Base-by-base conservation (phyloP, 1,139 yeast species). In the Protomyces arabidopsidicola region DNA sequence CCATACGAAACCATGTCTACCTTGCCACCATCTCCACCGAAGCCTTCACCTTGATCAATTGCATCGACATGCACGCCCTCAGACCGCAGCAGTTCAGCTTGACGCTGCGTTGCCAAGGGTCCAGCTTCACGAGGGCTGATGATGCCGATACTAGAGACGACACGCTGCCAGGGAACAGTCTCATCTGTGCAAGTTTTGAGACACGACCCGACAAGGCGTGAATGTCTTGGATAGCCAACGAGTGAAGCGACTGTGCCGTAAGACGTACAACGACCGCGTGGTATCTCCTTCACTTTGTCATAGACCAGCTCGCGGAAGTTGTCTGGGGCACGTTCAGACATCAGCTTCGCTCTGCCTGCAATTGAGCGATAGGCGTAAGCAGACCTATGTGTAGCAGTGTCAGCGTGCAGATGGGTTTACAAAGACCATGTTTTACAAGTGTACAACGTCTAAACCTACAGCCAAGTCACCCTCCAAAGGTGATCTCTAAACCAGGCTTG, bases 51-150 rank as follows among this genome's bases (percentile, higher is more conserved):
- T 18, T 42, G 48, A 20, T 42, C 48, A 16, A 42, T 42, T 24
- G 20, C 22, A 18, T 42, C 48, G 31, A 58, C 62, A 22, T 55
- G 42, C 45, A 58, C 62, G 10, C 56, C 56, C 35, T 58, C 62
- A 12, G 38, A 51, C 6, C 45, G 31, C 56, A 58, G 16, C 45
- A 22, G 9, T 18, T 51, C 34, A 24, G 45, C 62, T 20, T 58
- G 62, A 8, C 62, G 55, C 35, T 58, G 54, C 6, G 56, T 38
- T 9, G 62, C 62, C n/a, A 42, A 24, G 6, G 56, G 55, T 3
- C 62, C 62, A 8, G 56, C 62, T 27, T 52, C 48, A 24, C 62
- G 62, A 24, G 62, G 62, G 34, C 62, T 58, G 45, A 58, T 58
- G 42, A 55, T 36, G 24, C 62, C 62, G 10, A 48, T 24, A n/a